These are phyloP conservation scores for Erodium chrysanthum DNA, from an alignment of 441 rosid genomes.

Conservation along the genomic window DNA sequence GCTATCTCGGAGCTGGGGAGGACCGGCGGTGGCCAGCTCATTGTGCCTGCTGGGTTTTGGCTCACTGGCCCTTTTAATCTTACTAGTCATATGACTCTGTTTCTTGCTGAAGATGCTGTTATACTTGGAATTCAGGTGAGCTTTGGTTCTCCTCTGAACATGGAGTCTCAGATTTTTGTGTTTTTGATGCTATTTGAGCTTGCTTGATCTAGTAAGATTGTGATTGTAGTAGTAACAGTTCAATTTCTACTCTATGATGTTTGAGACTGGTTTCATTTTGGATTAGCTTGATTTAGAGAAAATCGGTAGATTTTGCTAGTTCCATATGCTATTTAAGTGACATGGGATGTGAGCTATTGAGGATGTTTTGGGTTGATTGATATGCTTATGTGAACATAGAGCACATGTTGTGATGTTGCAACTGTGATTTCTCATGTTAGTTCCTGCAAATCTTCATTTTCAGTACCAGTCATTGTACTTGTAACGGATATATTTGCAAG, in stretches of 20 bases:
- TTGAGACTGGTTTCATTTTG: not conserved
- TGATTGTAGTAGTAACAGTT: not conserved
- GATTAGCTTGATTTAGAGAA: not conserved
- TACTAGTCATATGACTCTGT: constrained; percentile 83
- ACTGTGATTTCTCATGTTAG: too few species aligned
- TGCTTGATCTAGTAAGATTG: not conserved
- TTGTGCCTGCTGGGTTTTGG: constrained; percentile 86
- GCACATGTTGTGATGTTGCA: too few species aligned
- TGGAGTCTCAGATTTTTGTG: not conserved
- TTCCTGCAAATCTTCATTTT: too few species aligned
- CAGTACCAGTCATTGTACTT: not conserved
- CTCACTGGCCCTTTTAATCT: constrained; percentile 93
- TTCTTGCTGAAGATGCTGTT: constrained; percentile 75
- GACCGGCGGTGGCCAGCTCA: constrained; percentile 79
- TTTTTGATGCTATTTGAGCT: not conserved
- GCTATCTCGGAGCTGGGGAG: constrained; percentile 64
- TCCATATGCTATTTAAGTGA: too few species aligned
- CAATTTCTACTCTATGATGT: not conserved
- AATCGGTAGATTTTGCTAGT: not conserved
- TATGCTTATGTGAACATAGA: too few species aligned
- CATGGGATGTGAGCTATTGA: too few species aligned
- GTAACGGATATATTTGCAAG: not conserved
- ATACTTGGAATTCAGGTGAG: constrained; percentile 72
- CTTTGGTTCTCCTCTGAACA: constrained; percentile 1
- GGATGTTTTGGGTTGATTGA: too few species aligned